Conservation (phyloP, 495 filamentous ascomycete species). For the Friedmanniomyces simplex region DNA sequence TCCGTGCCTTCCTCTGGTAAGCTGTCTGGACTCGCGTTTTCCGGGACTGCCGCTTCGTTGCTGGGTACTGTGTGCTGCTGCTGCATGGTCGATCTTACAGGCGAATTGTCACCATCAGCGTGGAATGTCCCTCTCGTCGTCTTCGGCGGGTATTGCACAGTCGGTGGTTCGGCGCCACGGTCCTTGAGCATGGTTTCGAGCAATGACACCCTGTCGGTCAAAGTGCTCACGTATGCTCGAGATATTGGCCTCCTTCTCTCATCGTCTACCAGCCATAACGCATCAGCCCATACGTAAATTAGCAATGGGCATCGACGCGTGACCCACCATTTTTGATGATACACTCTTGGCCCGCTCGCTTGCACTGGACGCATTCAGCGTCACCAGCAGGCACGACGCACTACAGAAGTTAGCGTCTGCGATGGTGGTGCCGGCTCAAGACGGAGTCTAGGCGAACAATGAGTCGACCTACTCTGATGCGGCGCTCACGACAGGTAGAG, state of each 20-base stretch:
- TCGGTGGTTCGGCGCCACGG: conserved; percentile 38
- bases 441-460: not conserved
- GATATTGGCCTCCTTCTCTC: conserved; percentile 45
- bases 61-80: conserved; percentile 3
- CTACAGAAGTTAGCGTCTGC: conserved; percentile 1
- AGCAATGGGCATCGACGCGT: too few species aligned
- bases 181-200: conserved; percentile 42
- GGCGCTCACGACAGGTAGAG: conserved; percentile 37
- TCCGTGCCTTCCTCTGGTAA: conserved; percentile 24
- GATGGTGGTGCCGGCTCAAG: not conserved
- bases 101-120: conserved; percentile 7
- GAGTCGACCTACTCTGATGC: conserved; percentile 32
- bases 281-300: too few species aligned
- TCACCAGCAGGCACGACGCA: conserved; percentile 45
- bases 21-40: conserved; percentile 26
- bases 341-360: conserved; percentile 39
- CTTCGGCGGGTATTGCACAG: conserved; percentile 43
- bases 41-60: conserved; percentile 3
- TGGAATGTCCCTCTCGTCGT: conserved; percentile 27
- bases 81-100: not conserved
- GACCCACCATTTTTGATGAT: conserved; percentile 40
- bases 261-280: conserved; percentile 32
- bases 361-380: conserved; percentile 44
- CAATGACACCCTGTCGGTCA: conserved; percentile 41
- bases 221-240: conserved; percentile 45